Conservation (phyloP, 2,329 filamentous ascomycete species). For the Talaromyces rugulosus region DNA sequence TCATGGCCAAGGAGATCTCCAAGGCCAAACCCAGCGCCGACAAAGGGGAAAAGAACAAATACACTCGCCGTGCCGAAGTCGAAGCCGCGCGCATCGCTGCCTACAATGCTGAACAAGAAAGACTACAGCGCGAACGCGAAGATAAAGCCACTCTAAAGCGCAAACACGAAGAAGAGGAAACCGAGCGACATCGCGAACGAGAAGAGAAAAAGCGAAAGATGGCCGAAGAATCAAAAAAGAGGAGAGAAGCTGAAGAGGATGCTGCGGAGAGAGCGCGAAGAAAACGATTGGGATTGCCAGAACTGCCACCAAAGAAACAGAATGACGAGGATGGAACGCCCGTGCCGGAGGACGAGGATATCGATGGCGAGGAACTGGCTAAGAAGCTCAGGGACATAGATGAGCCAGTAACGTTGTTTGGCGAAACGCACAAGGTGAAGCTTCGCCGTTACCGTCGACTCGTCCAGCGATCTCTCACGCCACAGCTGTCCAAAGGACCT, state of each 20-base stretch:
- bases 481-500: conserved; percentile 62
- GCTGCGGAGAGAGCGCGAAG: conserved; percentile 69
- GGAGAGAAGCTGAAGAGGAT: conserved; percentile 67
- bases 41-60: conserved; percentile 57
- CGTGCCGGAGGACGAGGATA: conserved; percentile 51
- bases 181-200: conserved; percentile 61
- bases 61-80: conserved; percentile 76
- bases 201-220: conserved; percentile 79
- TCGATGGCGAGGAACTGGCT: conserved; percentile 67
- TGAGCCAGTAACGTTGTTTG: conserved; percentile 74
- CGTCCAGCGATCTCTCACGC: conserved; percentile 36
- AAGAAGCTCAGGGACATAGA: conserved; percentile 65
- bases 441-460: conserved; percentile 68
- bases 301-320: conserved; percentile 49
- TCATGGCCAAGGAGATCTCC: conserved; percentile 74
- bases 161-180: conserved; percentile 82
- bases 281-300: conserved; percentile 75
- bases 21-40: conserved; percentile 31
- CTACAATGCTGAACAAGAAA: conserved; percentile 77
- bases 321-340: conserved; percentile 24
- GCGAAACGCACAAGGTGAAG: conserved; percentile 67
- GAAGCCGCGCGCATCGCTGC: conserved; percentile 76
- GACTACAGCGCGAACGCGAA: conserved; percentile 66
- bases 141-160: conserved; percentile 73
- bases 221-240: conserved; percentile 71